These are phyloP conservation scores for Thamnidium elegans DNA, from an alignment of 192 early-diverging fungal species.

Conservation along the genomic window DNA sequence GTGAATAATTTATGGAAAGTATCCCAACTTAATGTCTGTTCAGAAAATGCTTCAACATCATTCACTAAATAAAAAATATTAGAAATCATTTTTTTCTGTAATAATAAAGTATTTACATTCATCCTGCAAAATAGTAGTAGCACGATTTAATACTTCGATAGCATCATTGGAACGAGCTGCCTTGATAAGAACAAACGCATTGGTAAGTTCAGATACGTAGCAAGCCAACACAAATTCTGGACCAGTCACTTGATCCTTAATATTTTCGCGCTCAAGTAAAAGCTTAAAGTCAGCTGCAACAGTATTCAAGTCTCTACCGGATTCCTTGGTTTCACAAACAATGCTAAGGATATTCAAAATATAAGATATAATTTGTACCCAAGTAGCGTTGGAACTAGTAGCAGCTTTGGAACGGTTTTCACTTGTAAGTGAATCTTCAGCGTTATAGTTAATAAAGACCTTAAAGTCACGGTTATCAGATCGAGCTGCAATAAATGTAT, in stretches of 20 bases:
- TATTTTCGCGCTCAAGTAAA: background rate
- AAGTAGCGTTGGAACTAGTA: conserved; percentile 31
- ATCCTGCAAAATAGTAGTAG: background rate
- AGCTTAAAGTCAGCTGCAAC: conserved; percentile 17
- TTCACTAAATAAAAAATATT: background rate
- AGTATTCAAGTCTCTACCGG: background rate
- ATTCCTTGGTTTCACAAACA: conserved; percentile 24
- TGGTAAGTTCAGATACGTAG: conserved; percentile 13
- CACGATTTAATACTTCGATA: background rate
- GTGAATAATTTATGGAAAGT: conserved; percentile 17
- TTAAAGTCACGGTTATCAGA: conserved; percentile 74
- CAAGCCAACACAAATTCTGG: conserved; percentile 16
- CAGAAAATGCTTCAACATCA: background rate
- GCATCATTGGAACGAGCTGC: conserved; percentile 5
- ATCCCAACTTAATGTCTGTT: conserved; percentile 10
- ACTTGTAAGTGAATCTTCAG: conserved; percentile 26
- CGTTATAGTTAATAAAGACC: conserved; percentile 60
- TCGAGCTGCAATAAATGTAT: conserved; percentile 37
- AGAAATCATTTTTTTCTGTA: background rate
- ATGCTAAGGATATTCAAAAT: conserved; percentile 37
- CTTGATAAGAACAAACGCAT: conserved; percentile 18
- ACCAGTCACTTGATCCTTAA: conserved; percentile 7
- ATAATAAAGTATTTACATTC: conserved; percentile 8
- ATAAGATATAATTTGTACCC: conserved; percentile 15
- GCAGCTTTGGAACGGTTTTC: conserved; percentile 44